Evolutionary conservation across 2,329 filamentous ascomycete species (phyloP).

Genomic region (Diplocarpon rosae): DNA sequence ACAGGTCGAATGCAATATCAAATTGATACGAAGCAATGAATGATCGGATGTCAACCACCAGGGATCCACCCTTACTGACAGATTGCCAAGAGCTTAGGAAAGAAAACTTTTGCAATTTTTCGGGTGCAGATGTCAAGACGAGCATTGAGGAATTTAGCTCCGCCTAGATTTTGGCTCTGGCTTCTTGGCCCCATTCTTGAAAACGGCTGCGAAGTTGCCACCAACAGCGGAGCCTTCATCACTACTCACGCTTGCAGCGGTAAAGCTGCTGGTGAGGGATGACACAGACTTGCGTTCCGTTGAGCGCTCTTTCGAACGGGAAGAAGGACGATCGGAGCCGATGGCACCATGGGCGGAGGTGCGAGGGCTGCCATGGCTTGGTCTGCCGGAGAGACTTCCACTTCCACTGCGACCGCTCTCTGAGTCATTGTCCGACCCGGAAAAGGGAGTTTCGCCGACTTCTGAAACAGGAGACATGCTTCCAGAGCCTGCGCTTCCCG

Average conservation of each 20-base stretch:
- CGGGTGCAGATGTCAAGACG: conserved; percentile 66
- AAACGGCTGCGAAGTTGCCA: conserved; percentile 56
- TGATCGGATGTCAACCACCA: conserved; percentile 23
- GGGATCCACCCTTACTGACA: conserved; percentile 27
- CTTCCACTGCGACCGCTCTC: conserved; percentile 60
- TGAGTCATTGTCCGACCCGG: conserved; percentile 63
- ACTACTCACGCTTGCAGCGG: conserved; percentile 54
- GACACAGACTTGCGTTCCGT: conserved; percentile 40
- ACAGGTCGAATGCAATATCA: conserved; percentile 30
- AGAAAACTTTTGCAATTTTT: conserved; percentile 77
- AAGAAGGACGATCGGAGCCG: conserved; percentile 72
- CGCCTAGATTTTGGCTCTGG: conserved; percentile 43
- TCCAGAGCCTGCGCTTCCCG: conserved; percentile 57
- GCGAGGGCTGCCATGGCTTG: conserved; percentile 62
- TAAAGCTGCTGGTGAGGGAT: conserved; percentile 37
- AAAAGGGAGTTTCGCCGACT: conserved; percentile 53
- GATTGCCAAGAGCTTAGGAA: conserved; percentile 34
- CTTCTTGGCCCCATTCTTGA: conserved; percentile 50
- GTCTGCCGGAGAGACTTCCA: conserved; percentile 62
- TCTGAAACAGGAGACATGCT: conserved; percentile 89
- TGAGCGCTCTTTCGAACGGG: conserved; percentile 50
- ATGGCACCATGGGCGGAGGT: conserved; percentile 76
- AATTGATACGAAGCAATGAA: conserved; percentile 26
- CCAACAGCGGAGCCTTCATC: conserved; percentile 44
- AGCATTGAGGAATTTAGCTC: conserved; percentile 79